phyloP scores from a whole-genome alignment of 306 rosid species.

The Cucurbita moschata region DNA sequence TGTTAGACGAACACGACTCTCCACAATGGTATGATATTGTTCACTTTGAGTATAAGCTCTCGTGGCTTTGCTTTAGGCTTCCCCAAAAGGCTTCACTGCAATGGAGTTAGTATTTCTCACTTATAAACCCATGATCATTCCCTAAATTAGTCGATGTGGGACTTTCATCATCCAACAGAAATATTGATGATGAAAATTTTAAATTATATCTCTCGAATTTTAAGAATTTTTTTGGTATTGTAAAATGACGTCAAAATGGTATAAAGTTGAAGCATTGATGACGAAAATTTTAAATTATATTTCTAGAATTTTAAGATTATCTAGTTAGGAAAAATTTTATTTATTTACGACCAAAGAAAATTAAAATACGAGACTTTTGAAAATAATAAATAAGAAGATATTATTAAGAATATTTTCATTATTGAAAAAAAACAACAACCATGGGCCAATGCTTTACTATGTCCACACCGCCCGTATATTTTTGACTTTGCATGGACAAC shows the following conservation, averaged over 20 bases:
- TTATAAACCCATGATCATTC: too few species aligned
- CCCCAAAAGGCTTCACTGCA: too few species aligned
- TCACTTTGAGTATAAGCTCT: too few species aligned
- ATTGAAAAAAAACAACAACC: neutral
- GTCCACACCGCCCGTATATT: neutral
- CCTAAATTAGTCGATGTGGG: too few species aligned
- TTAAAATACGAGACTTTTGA: neutral
- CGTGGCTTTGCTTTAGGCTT: too few species aligned
- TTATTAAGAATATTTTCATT: neutral
- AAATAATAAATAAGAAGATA: neutral
- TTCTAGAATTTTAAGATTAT: neutral
- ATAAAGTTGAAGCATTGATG: too few species aligned
- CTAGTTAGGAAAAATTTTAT: neutral
- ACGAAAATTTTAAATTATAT: neutral
- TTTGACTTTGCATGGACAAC: neutral
- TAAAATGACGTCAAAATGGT: too few species aligned
- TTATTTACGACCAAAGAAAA: neutral
- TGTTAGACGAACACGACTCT: too few species aligned
- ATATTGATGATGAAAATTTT: neutral
- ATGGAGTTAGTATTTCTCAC: too few species aligned
- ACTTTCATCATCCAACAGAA: too few species aligned
- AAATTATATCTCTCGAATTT: neutral
- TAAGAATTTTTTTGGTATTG: too few species aligned
- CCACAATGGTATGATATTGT: too few species aligned
- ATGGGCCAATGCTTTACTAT: neutral